Conservation (phyloP, 257 asterid species). For the Nemophila menziesii region DNA sequence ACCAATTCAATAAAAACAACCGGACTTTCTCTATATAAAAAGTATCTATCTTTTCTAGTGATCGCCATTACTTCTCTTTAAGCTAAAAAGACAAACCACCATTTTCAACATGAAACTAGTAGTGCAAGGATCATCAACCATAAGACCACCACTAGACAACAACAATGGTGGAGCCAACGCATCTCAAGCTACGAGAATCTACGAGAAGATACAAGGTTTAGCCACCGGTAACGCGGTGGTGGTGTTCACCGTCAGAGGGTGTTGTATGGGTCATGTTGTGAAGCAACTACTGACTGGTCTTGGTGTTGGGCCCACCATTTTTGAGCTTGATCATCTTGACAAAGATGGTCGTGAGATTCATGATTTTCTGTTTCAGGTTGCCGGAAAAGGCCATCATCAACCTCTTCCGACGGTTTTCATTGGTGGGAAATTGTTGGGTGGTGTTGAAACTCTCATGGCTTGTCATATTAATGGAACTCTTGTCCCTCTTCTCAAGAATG, state of each 20-base stretch:
- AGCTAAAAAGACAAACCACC: too few relatives aligned
- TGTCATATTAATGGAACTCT: conserved; percentile 54
- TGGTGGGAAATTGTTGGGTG: conserved; percentile 59
- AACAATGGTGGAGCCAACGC: too few relatives aligned
- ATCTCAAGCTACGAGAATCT: too few relatives aligned
- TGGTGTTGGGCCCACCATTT: conserved; percentile 38
- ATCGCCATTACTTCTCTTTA: too few relatives aligned
- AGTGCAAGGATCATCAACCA: too few relatives aligned
- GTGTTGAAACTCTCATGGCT: conserved; percentile 48
- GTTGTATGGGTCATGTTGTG: conserved; percentile 42
- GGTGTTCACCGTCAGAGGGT: conserved; percentile 22
- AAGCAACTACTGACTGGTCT: conserved; percentile 31
- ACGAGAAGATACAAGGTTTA: too few relatives aligned
- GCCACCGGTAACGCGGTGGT: conserved; percentile 27
- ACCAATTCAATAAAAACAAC: too few relatives aligned
- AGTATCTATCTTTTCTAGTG: too few relatives aligned
- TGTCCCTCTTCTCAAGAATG: conserved; percentile 39
- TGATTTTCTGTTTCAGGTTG: conserved; percentile 13
- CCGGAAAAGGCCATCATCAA: conserved; percentile 1
- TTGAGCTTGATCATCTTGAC: conserved; percentile 28
- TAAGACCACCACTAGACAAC: too few relatives aligned
- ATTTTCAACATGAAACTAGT: too few relatives aligned
- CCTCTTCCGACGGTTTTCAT: conserved; percentile 42
- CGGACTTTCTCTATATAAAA: too few relatives aligned
- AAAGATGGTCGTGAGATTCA: conserved; percentile 18